Base-by-base conservation (phyloP, 306 rosid genomes). In the Prinsepia uniflora region DNA sequence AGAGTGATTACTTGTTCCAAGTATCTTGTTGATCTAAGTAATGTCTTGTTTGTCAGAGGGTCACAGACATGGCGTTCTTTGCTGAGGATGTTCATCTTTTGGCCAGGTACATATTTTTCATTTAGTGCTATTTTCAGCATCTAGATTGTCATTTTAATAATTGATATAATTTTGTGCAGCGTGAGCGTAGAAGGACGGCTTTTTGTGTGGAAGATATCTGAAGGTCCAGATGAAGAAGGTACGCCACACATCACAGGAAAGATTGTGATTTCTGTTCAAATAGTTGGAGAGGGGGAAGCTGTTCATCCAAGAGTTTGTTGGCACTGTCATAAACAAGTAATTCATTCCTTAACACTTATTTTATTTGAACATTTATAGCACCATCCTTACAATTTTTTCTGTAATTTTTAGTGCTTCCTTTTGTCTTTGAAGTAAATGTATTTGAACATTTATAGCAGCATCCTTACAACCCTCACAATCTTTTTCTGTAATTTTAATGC, bases 51-150 rank as follows among this genome's bases (percentile, higher is more conserved):
- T 83, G 61, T 68, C 92, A 95, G 99, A 91, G 97, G 91, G 97
- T 95, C 85, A 95, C 99, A 22, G 99, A 95, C 84, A 82, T 91
- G 90, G 90, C 97, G 50, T 95, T 95, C 87, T 95, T 95, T 66
- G 96, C 99, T 7, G 99, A 95, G 85, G 99, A 95, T 84, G 99
- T 91, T 86, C 99, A 89, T 79, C 96, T 95, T 75, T 83, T 95
- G 88, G 91, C 96, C 75, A 95, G 97, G 99, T 95, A 94, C 63
- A 52, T 69, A 57, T 71, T 71, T 75, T 76, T 70, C 65, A 7
- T 15, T 49, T 63, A 18, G 58, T 48, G 13, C 46, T 63, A 6
- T 40, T 36, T 68, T 49, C 50, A 4, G 56, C 2, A 22, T 80
- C 15, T 47, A 18, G 48, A 70, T 69, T 75, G 13, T 53, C 24